Conservation (phyloP, 2,329 filamentous ascomycete genomes). For the Endothia cerciana region DNA sequence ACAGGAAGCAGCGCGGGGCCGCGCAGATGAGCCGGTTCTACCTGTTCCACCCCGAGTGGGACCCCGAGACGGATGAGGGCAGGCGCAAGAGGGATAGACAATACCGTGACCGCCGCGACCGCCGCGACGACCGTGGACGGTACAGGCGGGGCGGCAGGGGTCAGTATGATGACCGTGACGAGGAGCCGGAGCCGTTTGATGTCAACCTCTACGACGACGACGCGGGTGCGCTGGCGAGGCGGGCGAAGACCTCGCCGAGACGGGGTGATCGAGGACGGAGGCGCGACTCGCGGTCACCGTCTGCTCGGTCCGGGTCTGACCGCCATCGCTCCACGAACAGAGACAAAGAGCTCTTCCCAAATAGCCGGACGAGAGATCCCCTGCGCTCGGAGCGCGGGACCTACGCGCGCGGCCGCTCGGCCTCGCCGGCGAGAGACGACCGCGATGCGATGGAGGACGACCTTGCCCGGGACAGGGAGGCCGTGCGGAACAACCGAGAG, state of each 20-base stretch:
- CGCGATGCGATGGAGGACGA: constrained; percentile 41
- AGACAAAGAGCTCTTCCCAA: constrained; percentile 65
- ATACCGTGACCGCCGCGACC: constrained; percentile 54
- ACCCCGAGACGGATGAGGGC: constrained; percentile 65
- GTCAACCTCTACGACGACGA: constrained; percentile 84
- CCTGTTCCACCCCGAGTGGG: constrained; percentile 85
- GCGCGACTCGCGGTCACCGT: constrained; percentile 26
- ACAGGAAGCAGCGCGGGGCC: constrained; percentile 81
- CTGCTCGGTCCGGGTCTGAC: constrained; percentile 33
- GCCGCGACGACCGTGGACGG: constrained; percentile 40
- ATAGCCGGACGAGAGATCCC: constrained; percentile 33
- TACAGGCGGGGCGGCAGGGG: constrained; percentile 49
- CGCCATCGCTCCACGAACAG: constrained; percentile 45
- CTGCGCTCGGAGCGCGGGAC: constrained; percentile 34
- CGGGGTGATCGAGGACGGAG: constrained; percentile 12
- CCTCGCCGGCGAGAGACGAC: constrained; percentile 52
- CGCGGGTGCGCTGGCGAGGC: constrained; percentile 42
- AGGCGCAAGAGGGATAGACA: constrained; percentile 57
- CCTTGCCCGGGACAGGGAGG: constrained; percentile 36
- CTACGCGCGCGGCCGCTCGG: constrained; percentile 52
- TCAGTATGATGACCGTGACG: constrained; percentile 64
- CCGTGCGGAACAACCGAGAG: constrained; percentile 44
- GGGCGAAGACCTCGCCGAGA: constrained; percentile 21
- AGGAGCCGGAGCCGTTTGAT: constrained; percentile 58
- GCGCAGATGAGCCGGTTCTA: constrained; percentile 87